A percentile compares a stretch with the other conserved stretches of the same genome.
These are phyloP conservation scores for Linum tenue DNA, from an alignment of 345 rosid genomes.

Conservation along the genomic window DNA sequence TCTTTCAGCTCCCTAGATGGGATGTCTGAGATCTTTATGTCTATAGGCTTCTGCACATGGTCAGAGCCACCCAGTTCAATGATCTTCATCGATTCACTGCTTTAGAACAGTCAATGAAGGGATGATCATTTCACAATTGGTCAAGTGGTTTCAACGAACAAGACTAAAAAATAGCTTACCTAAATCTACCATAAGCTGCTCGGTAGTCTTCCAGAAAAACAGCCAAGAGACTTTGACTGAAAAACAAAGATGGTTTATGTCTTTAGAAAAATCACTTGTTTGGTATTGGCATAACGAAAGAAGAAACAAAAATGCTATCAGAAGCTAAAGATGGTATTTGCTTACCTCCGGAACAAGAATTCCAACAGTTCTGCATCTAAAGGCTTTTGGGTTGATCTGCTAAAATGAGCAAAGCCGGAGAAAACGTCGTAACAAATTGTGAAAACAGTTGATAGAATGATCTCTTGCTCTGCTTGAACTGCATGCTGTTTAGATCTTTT, in stretches of 20 bases:
- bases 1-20: slow-evolving; percentile 21
- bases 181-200: slow-evolving; percentile 49
- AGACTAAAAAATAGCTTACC: slow-evolving; percentile 26
- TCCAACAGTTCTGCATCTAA: slow-evolving; percentile 38
- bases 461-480: slow-evolving; percentile 62
- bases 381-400: slow-evolving; percentile 44
- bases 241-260: slow-evolving; percentile 9
- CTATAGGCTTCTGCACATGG: slow-evolving; percentile 5
- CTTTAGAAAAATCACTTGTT: slow-evolving; percentile 7
- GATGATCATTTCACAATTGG: background rate
- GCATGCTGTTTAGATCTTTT: slow-evolving; percentile 40
- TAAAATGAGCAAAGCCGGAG: slow-evolving; percentile 62
- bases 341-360: slow-evolving; percentile 53
- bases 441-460: slow-evolving; percentile 45
- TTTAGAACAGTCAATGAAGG: slow-evolving; percentile 8
- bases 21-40: slow-evolving; percentile 13
- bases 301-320: background rate
- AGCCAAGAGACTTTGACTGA: slow-evolving; percentile 50
- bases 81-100: slow-evolving; percentile 31
- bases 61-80: slow-evolving; percentile 24
- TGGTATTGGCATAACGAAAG: background rate
- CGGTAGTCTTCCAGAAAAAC: slow-evolving; percentile 54
- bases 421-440: slow-evolving; percentile 62
- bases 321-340: background rate
- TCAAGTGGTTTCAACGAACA: background rate